A percentile compares a stretch with the other conserved stretches of the same genome.
phyloP scores from a whole-genome alignment of 2,329 filamentous ascomycete species.

The Plectosphaerella sp. region DNA sequence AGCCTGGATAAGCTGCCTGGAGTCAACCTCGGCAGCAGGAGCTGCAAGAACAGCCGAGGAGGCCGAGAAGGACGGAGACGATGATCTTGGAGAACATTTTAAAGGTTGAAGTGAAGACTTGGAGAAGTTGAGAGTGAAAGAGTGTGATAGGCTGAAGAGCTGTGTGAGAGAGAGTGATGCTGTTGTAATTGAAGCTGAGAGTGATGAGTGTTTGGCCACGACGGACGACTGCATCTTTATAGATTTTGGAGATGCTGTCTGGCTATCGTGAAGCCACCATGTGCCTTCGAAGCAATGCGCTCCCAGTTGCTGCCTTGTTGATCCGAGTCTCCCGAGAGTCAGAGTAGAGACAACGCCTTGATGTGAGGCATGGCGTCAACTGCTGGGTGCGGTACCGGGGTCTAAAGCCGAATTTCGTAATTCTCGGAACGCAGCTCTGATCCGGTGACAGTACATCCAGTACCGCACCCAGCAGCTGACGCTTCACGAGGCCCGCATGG shows the following conservation, averaged over 20 bases:
- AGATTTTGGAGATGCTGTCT: not conserved
- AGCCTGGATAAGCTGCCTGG: not conserved
- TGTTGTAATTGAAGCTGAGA: not conserved
- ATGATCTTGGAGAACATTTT: conserved; percentile 9
- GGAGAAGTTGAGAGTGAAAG: not conserved
- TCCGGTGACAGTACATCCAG: not conserved
- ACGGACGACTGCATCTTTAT: not conserved
- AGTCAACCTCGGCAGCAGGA: conserved; percentile 2
- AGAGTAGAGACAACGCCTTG: no score
- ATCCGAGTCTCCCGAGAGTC: no score
- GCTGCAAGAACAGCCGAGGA: conserved; percentile 4
- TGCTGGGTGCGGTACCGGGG: no score
- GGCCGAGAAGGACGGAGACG: conserved; percentile 5
- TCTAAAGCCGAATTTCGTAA: no score
- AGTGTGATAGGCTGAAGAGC: not conserved
- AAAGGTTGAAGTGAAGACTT: not conserved
- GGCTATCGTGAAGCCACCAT: not conserved
- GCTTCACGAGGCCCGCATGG: not conserved
- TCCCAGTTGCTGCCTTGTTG: no score
- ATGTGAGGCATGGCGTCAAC: no score
- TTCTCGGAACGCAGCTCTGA: no score
- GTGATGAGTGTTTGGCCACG: not conserved
- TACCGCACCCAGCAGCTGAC: not conserved
- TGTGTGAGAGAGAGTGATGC: not conserved
- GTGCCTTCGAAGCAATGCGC: no score